Base-by-base conservation (phyloP, 805 yeast genomes). In the Yamadazyma kitorensis region DNA sequence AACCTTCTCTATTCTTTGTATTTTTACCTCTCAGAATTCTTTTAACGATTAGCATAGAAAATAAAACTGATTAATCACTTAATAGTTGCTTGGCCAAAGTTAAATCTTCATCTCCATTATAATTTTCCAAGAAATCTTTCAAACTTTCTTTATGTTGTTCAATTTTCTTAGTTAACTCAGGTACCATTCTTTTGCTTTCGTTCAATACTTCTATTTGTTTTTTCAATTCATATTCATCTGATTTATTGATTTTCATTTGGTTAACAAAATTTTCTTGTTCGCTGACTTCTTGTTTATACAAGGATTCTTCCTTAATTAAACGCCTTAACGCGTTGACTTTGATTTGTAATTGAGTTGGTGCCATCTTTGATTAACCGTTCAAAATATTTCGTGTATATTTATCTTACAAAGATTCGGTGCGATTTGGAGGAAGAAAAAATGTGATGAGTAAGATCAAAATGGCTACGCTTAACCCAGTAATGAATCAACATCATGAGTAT, bases 261-360 rank as follows among this genome's bases (percentile, higher is more conserved):
- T 61, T 69, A n/a, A 82, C 70, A 36, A 58, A 61, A 6, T 55
- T 54, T 27, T 69, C 61, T 41, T 81, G 83, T 29, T 78, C 80
- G 11, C 54, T 54, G 23, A 74, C 64, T 48, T 86, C 95, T 36
- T 70, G 64, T 17, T 69, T 61, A 52, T 86, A 86, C 21, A 76
- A 63, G 9, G 51, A 51, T 41, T 79, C 79, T 52, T 87, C 95
- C 45, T 83, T 83, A 24, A 80, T 48, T 11, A 87, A 63, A 41
- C 95, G 69, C 40, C 72, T 70, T 32, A 86, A 64, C 1, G 95
- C 88, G 38, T 73, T 76, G 23, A 74, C 68, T 47, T 84, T 85
- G 54, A 86, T 83, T 48, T 82, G 84, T 25, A 84, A 59, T 40
- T 70, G 78, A 2, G 86, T 65, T 19, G 91, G 93, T 2, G 86